Base-by-base conservation (phyloP, 352 stramenopile genomes). In the Pythium guiyangense region DNA sequence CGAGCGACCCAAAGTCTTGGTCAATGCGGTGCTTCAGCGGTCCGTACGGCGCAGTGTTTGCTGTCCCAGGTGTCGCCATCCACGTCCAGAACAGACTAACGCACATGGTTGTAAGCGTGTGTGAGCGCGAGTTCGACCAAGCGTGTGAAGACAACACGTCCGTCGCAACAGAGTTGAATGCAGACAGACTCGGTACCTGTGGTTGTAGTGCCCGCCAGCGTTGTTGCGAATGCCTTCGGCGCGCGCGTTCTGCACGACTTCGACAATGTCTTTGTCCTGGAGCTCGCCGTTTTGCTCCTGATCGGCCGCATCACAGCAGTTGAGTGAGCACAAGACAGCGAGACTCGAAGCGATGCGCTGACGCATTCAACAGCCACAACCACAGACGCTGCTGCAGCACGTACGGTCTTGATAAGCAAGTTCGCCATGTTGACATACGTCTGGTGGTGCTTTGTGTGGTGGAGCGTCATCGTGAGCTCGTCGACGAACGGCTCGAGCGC, bases 391-490 rank as follows among this genome's bases (percentile, higher is more conserved):
- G 29, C 3, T 6, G 29, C 29, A n/a, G 25, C 25, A 67, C 74
- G 44, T 59, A 84, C 74, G 57, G 74, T 79, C 42, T 59, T 66
- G 63, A 94, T 89, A 64, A 79, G 91, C 61, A 82, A 88, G 79
- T 97, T 92, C 71, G 92, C 89, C 70, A 92, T 94, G 78, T 91
- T 94, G 55, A 94, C 78, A 64, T 94, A 94, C 34, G 74, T 77
- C 69, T 94, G 81, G 81, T 97, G 88, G 71, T 97, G 88, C 71
- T 96, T 96, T 50, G 81, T 92, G 74, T 97, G 88, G 73, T 97
- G 88, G 71, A 95, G 95, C 61, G 92, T 92, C 83, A 97, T 90
- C 31, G 88, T 97, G 35, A 62, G 64, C 57, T 88, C 90, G 71
- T 92, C 84, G 67, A 97, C 86, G 52, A 91, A 92, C 27, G 88